Conservation (phyloP, 495 filamentous ascomycete species). For the Neohortaea acidophila region DNA sequence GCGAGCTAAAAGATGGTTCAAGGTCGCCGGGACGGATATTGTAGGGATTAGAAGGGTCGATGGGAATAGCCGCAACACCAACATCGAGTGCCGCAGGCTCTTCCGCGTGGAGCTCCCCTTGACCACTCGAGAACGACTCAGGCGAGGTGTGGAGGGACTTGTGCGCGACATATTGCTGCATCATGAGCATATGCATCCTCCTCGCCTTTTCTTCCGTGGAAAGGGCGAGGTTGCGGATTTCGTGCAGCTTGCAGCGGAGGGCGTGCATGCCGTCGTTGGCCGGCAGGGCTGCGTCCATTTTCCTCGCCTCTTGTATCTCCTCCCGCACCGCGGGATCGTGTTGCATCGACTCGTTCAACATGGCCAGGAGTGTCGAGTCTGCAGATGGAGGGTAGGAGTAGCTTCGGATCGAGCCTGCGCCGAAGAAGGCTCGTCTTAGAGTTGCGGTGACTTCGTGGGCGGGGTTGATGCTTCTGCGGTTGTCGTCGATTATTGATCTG, state of each 20-base stretch:
- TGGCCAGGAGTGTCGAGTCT: background rate
- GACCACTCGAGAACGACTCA: background rate
- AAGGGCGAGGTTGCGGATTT: slow-evolving; percentile 51
- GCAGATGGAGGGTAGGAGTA: too few relatives aligned
- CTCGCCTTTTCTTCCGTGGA: slow-evolving; percentile 63
- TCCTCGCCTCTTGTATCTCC: background rate
- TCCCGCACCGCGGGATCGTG: background rate
- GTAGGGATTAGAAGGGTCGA: slow-evolving; percentile 38
- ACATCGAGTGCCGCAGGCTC: slow-evolving; percentile 2
- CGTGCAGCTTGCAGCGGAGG: slow-evolving; percentile 59
- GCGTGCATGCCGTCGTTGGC: slow-evolving; percentile 84
- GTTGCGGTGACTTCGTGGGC: slow-evolving; percentile 1
- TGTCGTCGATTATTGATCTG: background rate
- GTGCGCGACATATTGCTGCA: slow-evolving; percentile 48
- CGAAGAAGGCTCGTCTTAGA: too few relatives aligned
- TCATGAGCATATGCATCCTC: slow-evolving; percentile 71
- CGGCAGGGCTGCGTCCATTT: slow-evolving; percentile 40
- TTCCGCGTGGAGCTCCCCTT: background rate
- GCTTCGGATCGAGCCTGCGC: too few relatives aligned
- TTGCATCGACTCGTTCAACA: background rate
- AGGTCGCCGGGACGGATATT: slow-evolving; percentile 58
- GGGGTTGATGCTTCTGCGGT: slow-evolving; percentile 10
- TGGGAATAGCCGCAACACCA: slow-evolving; percentile 6
- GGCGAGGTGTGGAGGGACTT: slow-evolving; percentile 9
- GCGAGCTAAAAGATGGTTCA: slow-evolving; percentile 49